Evolutionary conservation across 345 rosid genomes (phyloP), one percentile per base, ranked within the genome.

Genomic region (Pelargonium nanum): DNA sequence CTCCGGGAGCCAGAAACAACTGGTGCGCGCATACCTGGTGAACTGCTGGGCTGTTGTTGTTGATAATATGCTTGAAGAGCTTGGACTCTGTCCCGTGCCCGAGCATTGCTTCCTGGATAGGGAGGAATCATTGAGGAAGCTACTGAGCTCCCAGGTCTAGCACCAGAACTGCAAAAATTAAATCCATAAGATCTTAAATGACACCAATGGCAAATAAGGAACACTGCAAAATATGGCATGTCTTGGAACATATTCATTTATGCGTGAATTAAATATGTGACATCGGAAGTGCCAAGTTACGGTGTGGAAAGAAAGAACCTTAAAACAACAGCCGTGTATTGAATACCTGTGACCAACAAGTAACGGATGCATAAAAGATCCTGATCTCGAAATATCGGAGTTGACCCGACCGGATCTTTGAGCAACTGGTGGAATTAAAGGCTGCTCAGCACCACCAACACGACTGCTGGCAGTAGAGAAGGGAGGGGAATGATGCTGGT

Each of bases 61-160:
- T 89, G 99, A 77, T 87, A 93, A 77, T 87, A 93, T 32, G 96
- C 97, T 72, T 89, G 96, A 44, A 89, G 86, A 45, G 97, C 96
- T 74, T 87, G 99, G 64, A 85, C 85, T 74, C 97, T 77, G 61
- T 87, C 95, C 50, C 85, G 82, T n/a, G 86, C 76, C 22, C 99
- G 80, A 19, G 89, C 89, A 59, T 80, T 89, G 75, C 96, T 93
- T 63, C 96, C 99, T 13, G 85, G 92, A 69, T 87, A 93, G 55
- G 95, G 87, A 9, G 90, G 87, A 63, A 81, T 77, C 76, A 84
- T 70, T 0, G 88, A 69, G 24, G 96, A 80, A 55, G 84, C 70
- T 34, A 77, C 83, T 4, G 97, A 82, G 75, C 87, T 84, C 32
- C 92, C 92, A 0, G 85, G 77, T 68, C 95, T 81, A 57, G 84